Evolutionary conservation across 139 green algal genomes (phyloP).

Genomic region (Desmodesmus armatus): DNA sequence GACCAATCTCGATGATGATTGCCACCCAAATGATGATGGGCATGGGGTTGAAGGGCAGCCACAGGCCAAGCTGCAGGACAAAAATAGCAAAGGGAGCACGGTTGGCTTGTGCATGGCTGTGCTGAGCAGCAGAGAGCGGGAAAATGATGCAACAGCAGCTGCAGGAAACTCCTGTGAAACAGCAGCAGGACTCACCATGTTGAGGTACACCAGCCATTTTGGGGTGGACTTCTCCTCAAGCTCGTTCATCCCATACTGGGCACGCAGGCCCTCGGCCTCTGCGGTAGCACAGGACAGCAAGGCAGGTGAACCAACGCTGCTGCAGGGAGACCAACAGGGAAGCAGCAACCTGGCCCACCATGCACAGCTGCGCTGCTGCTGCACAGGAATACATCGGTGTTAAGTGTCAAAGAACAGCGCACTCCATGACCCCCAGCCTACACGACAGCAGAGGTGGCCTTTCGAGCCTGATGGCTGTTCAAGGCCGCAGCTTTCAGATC

Average conservation of each 20-base stretch:
- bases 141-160: not conserved
- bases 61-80: slow-evolving; percentile 66
- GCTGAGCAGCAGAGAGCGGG: not conserved
- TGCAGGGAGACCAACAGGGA: too few species aligned
- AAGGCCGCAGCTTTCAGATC: too few species aligned
- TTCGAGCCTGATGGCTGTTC: too few species aligned
- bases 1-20: slow-evolving; percentile 80
- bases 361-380: not conserved
- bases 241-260: slow-evolving; percentile 79
- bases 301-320: not conserved
- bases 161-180: not conserved
- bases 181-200: slow-evolving; percentile 54
- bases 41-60: slow-evolving; percentile 78
- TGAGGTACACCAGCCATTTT: slow-evolving; percentile 70
- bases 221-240: slow-evolving; percentile 79
- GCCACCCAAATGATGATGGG: slow-evolving; percentile 95
- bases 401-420: too few species aligned
- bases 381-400: too few species aligned
- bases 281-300: slow-evolving; percentile 32
- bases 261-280: slow-evolving; percentile 76
- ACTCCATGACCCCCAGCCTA: too few species aligned
- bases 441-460: too few species aligned
- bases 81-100: not conserved
- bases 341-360: not conserved
- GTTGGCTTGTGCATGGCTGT: not conserved